Base-by-base conservation (phyloP, 2,329 filamentous ascomycete species). In the Ophiocordyceps camponoti-floridani region DNA sequence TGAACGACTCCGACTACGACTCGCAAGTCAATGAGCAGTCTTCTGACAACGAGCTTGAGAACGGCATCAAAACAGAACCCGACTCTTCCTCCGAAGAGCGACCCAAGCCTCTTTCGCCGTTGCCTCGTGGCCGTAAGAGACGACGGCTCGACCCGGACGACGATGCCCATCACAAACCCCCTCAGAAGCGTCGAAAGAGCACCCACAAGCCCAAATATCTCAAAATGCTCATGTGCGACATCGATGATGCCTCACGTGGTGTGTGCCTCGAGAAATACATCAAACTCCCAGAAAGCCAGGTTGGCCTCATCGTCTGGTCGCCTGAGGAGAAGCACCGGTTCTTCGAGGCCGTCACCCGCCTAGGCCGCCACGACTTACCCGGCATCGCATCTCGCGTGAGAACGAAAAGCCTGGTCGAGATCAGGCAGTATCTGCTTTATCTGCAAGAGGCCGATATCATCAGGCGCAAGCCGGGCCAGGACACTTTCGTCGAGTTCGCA, bases 321-420 rank as follows among this genome's bases (percentile, higher is more conserved):
- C 48, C 70, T 0, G 52, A 63, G 1, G 88, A 95, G 55, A 94
- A 94, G 56, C 64, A 71, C 1, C 52, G 65, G 0, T 73, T 94
- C 47, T 94, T 85, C 57, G 65, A 72, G 13, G 71, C 75, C 0
- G 58, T 93, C 3, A 66, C 70, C 1, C 73, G 73, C 0, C 67
- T 82, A 2, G 85, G 85, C 0, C 71, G 65, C 44, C 71, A 77
- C 51, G 66, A 86, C 48, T 53, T 82, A 1, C 61, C 61, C 2
- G 73, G 69, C 1, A 80, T 95, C 45, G 70, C 84, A 1, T 53
- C 61, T 9, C 67, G 72, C 0, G 66, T 94, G 14, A 67, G 67
- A 1, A 80, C 76, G 31, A 96, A 96, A 61, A 80, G 77, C 47
- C 72, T 77, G 50, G 56, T 81, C 9, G 86, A 95, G 60, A 76